Evolutionary conservation across 805 yeast species (phyloP).

Genomic region (Sungouiozyma ichnusensis): DNA sequence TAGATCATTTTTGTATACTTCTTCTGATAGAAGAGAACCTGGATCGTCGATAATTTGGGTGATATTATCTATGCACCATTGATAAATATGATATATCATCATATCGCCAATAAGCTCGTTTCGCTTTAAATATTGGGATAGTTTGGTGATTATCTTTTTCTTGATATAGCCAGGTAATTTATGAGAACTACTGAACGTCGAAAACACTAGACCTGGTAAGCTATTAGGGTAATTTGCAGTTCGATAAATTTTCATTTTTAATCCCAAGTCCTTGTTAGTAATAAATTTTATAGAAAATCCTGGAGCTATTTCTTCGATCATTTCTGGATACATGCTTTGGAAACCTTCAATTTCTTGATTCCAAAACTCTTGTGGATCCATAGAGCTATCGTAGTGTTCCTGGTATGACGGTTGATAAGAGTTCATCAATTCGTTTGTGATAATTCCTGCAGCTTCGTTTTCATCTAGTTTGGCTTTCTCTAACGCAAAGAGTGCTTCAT

Average conservation of each 20-base stretch:
- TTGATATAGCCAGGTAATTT: constrained; percentile 64
- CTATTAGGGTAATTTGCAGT: constrained; percentile 50
- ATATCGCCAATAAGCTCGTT: constrained; percentile 54
- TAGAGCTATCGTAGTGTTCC: constrained; percentile 5
- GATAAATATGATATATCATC: constrained; percentile 55
- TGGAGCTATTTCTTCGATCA: constrained; percentile 26
- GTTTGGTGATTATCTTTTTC: constrained; percentile 39
- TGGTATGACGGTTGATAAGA: background rate
- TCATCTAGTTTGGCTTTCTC: constrained; percentile 36
- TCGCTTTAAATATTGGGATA: constrained; percentile 35
- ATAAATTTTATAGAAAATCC: constrained; percentile 25
- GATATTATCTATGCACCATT: constrained; percentile 66
- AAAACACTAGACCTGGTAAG: constrained; percentile 59
- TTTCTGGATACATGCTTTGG: constrained; percentile 45
- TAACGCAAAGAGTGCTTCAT: constrained; percentile 45
- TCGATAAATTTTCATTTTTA: constrained; percentile 33
- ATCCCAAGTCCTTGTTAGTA: constrained; percentile 26
- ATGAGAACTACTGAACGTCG: constrained; percentile 32
- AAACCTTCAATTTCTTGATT: constrained; percentile 64
- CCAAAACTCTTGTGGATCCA: constrained; percentile 47
- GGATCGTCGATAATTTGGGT: constrained; percentile 56
- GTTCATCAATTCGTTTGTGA: constrained; percentile 33
- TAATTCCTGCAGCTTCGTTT: constrained; percentile 37
- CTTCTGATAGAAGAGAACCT: constrained; percentile 43
- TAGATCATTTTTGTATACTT: background rate